Percentiles rank a stretch among this genome's conserved stretches.
Conservation (phyloP, 441 rosid genomes). For the Populus hybrid region DNA sequence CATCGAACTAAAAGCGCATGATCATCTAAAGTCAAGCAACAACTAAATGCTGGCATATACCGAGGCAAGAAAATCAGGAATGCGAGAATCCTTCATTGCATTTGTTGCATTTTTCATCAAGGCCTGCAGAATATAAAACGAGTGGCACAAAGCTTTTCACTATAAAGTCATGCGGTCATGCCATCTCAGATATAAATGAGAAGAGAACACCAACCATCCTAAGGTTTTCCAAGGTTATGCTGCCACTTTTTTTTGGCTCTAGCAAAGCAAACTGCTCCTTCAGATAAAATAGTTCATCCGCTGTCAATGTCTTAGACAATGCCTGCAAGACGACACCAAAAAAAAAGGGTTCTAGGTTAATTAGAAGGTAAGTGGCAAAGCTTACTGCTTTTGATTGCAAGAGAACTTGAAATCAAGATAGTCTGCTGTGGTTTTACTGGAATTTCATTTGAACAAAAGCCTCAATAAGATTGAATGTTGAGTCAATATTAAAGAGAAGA, state of each 20-base stretch:
- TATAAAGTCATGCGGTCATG: neutral
- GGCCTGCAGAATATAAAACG: slow-evolving; percentile 46
- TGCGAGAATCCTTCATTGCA: slow-evolving; percentile 85
- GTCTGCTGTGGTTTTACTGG: neutral
- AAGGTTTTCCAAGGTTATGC: slow-evolving; percentile 59
- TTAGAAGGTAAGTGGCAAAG: neutral
- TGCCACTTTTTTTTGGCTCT: slow-evolving; percentile 64
- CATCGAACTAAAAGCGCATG: slow-evolving; percentile 5
- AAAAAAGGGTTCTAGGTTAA: neutral
- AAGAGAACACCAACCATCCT: slow-evolving; percentile 41
- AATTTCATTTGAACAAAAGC: neutral
- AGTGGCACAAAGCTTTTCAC: slow-evolving; percentile 10
- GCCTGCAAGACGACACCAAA: slow-evolving; percentile 50
- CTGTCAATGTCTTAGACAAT: slow-evolving; percentile 69
- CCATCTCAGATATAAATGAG: neutral
- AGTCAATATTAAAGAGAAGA: neutral
- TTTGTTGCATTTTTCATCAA: slow-evolving; percentile 76
- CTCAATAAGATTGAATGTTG: neutral
- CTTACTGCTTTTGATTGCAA: neutral
- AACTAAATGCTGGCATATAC: slow-evolving; percentile 33
- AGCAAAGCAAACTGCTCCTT: slow-evolving; percentile 69
- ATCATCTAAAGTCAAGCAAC: slow-evolving; percentile 12
- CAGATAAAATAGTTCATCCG: slow-evolving; percentile 59
- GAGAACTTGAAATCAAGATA: neutral
- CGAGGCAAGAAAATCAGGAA: slow-evolving; percentile 65